Evolutionary conservation across 225 moss, liverwort and hornwort genomes (phyloP).

Genomic region (Polytrichum commune): DNA sequence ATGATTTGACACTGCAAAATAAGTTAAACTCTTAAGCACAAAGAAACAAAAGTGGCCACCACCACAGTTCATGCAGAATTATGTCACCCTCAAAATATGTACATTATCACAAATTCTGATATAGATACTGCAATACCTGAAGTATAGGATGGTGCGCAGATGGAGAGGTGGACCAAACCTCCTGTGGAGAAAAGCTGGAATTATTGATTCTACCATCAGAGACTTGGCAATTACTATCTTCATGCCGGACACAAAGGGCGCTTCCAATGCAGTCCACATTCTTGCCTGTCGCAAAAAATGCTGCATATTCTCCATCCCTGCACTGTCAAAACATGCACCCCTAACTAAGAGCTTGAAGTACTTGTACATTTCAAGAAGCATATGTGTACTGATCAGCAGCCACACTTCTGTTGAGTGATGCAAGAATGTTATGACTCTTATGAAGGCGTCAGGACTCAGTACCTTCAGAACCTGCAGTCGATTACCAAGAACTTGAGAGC

Average conservation of each 20-base stretch:
- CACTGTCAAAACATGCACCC: constrained; percentile 71
- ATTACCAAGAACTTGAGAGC: constrained; percentile 53
- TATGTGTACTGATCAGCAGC: too few relatives aligned
- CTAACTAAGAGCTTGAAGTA: constrained; percentile 37
- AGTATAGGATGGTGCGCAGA: constrained; percentile 53
- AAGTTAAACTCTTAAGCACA: too few relatives aligned
- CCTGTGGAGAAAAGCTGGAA: constrained; percentile 18
- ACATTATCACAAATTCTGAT: too few relatives aligned
- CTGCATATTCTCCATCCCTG: constrained; percentile 68
- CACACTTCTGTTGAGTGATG: too few relatives aligned
- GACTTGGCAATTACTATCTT: constrained; percentile 34
- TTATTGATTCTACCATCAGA: constrained; percentile 8
- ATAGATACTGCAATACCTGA: constrained; percentile 48
- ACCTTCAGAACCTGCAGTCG: constrained; percentile 81
- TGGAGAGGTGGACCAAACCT: constrained; percentile 49
- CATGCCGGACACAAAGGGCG: constrained; percentile 43
- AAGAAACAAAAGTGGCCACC: too few relatives aligned
- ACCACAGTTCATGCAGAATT: too few relatives aligned
- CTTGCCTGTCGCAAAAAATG: constrained; percentile 65
- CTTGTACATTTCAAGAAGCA: constrained; percentile 5
- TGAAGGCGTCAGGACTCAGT: constrained; percentile 5
- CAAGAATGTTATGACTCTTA: too few relatives aligned
- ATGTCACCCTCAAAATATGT: too few relatives aligned
- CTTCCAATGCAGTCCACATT: constrained; percentile 52
- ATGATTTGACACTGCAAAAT: too few relatives aligned